Evolutionary conservation across 2,329 filamentous ascomycete genomes (phyloP), one percentile per base, ranked within the genome.

Genomic region (Cladosporium colombiae): DNA sequence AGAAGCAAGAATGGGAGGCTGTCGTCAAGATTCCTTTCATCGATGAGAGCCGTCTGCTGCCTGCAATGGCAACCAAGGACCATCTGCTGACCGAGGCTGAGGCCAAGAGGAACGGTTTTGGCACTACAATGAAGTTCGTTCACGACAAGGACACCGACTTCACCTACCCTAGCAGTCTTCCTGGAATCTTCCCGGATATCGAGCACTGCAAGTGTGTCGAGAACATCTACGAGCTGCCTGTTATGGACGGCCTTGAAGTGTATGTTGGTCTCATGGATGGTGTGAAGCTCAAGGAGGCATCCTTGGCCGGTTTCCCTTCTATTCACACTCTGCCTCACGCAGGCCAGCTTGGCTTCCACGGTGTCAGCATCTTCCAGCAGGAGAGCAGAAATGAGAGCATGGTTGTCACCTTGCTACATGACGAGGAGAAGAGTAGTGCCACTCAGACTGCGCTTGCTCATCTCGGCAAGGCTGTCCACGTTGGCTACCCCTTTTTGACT

Each of bases 1-100:
- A 99, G 83, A 99, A 97, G 81, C 96, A 97, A 91, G 96, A 99
- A 69, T 99, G 95, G 95, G 95, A 99, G 77, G 95, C 95, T 31
- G 94, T 99, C 44, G 93, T 99, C 70, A 99, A 98, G 79, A 99
- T 99, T 74, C 95, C 95, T 0, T 99, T 99, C 79, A 99, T 99
- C 69, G 92, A 99, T 66, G 94, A 99, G 77, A 88, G 90, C 73
- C 88, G 95, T 29, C 82, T 99, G 2, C 83, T 99, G 64, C 81
- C 83, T 44, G 95, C 94, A 8, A 97, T 99, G 91, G 89, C 85
- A 18, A 89, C 93, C 7, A 93, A 90, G 76, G 93, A 98, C 69
- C 82, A 89, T 50, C 80, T 91, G 1, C 83, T 99, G n/a, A 87
- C 87, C 3, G 85, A 89, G 2, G 91, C 90, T 1, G 92, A 99